phyloP scores from a whole-genome alignment of 495 filamentous ascomycete species.

The Pseudoneurospora amorphoporcata region DNA sequence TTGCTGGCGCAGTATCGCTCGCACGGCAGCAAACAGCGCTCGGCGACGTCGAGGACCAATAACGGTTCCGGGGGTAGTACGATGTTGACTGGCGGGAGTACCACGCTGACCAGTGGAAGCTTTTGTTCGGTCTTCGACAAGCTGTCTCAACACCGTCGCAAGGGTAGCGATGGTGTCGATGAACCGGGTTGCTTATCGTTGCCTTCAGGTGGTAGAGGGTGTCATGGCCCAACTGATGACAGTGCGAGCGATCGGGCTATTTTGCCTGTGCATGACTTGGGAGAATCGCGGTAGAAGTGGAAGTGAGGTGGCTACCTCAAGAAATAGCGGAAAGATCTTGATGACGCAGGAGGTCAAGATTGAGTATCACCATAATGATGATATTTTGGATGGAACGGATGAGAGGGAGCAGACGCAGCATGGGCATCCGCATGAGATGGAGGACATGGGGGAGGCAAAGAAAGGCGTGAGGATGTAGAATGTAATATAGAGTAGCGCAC shows the following conservation, averaged over 20 bases:
- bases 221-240: not conserved
- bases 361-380: not conserved
- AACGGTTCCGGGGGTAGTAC: not conserved
- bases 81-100: not conserved
- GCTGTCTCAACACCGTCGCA: not conserved
- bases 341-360: not conserved
- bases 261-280: not conserved
- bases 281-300: not conserved
- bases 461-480: not conserved
- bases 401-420: not conserved
- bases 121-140: not conserved
- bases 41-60: not conserved
- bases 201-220: not conserved
- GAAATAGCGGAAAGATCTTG: not conserved
- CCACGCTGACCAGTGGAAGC: not conserved
- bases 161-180: not conserved
- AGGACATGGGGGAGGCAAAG: not conserved
- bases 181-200: not conserved
- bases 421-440: not conserved
- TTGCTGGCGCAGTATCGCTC: not conserved
- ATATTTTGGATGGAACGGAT: not conserved
- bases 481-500: not conserved
- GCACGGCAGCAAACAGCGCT: not conserved
- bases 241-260: not conserved
- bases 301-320: not conserved